Evolutionary conservation across 495 filamentous ascomycete species (phyloP), one percentile per base, ranked within the genome.

Genomic region (Annulohypoxylon stygium): DNA sequence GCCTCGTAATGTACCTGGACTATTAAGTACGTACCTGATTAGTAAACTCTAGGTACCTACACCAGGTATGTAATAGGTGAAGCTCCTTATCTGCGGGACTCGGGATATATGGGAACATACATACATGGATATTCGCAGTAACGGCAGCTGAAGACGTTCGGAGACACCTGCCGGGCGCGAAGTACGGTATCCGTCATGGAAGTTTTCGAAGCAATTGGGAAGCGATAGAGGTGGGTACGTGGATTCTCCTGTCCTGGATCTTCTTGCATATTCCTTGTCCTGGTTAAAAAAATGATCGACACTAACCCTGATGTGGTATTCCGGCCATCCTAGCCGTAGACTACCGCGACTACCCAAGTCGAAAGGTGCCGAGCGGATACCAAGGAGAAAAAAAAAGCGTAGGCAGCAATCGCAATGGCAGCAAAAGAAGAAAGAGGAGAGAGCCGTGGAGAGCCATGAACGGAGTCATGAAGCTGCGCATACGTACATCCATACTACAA

Each of bases 281-380:
- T 47, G 34, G 14, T n/a, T 43, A 2, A 14, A 54, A 60, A 48
- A 37, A 16, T 36, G 66, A 74, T 74, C 71, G 48, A 43, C 66
- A 41, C 71, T 74, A 74, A 50, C 16, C 71, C 41, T 58, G 33
- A 67, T 62, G 39, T 57, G 16, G 71, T 70, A 74, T 74, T 33
- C 71, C 71, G 71, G 34, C 3, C 41, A 12, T 65, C 18, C 25
- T 69, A 61, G 65, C 65, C 54, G 53, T 68, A 12, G 34, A 10
- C 36, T 43, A 59, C 18, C 16, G 55, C 36, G 8, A 30, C 54
- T 57, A 53, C 63, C 63, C 50, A 48, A 14, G 39, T 37, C 25
- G 1, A 57, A 10, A 34, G 25, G 12, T 16, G 25, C 14, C 33
- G 26, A 34, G 33, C 26, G 53, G 20, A 57, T 36, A 30, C 12